Base-by-base conservation (phyloP, 1,284 basidiomycete genomes). In the Ceratobasidium sp. region DNA sequence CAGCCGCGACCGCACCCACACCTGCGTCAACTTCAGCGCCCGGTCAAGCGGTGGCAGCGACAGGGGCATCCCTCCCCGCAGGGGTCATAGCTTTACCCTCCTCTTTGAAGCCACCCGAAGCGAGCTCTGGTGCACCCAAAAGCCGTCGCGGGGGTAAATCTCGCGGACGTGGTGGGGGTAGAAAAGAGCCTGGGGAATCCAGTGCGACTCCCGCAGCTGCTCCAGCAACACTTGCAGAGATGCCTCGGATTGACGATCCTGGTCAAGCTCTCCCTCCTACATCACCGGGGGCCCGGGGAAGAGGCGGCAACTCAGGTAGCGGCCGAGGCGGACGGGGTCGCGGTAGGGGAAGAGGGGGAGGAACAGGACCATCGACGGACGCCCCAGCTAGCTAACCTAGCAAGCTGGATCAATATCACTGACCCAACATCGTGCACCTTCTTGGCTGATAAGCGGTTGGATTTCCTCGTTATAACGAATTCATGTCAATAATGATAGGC, bases 271-370 rank as follows among this genome's bases (percentile, higher is more conserved):
- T 52, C 22, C 50, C 50, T 12, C 42, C 65, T 25, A 20, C 22
- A 50, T 17, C 29, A 32, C 3, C 49, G n/a, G 20, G 65, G 25
- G 45, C 58, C 13, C 64, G 45, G 4, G 69, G 57, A 12, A 50
- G 35, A 25, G 69, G 67, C 1, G 55, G 70, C 1, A 69, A 43
- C 10, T 17, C 29, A 2, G 54, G 54, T 3, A 38, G 78, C 57
- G 78, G 82, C 32, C 78, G 81, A 77, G 80, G 82, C 31, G 73
- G 77, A 53, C 71, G 83, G 69, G 79, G 80, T 60, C 80, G 82
- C 55, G 77, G 79, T 38, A 73, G 82, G 69, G 73, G 77, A 32
- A 75, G 81, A 55, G 80, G 79, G 67, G 72, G 72, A 32, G 75
- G 78, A 3, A 60, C 45, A 8, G 50, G 49, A 34, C 29, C 35